Evolutionary conservation across 805 yeast species (phyloP).

Genomic region (Saccharomycopsis javanensis): DNA sequence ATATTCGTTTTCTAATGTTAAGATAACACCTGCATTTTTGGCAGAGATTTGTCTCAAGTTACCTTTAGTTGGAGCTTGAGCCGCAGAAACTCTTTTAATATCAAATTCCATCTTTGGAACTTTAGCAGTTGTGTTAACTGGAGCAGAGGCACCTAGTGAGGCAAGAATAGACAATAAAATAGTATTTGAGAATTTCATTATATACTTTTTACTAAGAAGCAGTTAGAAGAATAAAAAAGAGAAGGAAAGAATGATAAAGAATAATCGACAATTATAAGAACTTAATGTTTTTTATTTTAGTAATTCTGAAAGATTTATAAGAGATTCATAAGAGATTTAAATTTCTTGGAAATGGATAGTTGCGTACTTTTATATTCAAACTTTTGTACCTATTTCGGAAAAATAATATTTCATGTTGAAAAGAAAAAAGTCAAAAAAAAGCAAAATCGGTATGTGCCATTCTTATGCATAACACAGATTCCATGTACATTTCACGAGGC

Average conservation of each 20-base stretch:
- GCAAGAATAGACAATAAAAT: conserved; percentile 12
- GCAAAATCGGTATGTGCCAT: neutral
- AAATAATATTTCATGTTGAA: neutral
- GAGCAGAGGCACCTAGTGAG: conserved; percentile 15
- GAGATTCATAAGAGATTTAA: neutral
- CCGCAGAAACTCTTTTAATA: conserved; percentile 3
- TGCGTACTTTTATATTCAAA: neutral
- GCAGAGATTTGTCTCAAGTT: neutral
- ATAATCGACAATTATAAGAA: neutral
- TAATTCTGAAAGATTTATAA: neutral
- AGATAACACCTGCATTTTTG: conserved; percentile 19
- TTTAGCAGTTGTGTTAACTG: conserved; percentile 8
- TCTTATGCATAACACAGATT: neutral
- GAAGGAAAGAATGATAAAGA: neutral
- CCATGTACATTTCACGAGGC: neutral
- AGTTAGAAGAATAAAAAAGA: neutral
- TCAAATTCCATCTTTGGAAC: conserved; percentile 11
- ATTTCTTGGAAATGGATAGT: neutral
- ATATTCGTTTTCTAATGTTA: conserved; percentile 30
- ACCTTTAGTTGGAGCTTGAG: neutral
- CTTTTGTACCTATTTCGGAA: neutral
- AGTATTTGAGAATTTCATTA: conserved; percentile 14
- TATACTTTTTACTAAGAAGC: no score
- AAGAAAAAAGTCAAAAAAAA: neutral
- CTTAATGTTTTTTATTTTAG: neutral